These are phyloP conservation scores for Entrophospora sp. DNA, from an alignment of 192 early-diverging fungal species.

Conservation along the genomic window DNA sequence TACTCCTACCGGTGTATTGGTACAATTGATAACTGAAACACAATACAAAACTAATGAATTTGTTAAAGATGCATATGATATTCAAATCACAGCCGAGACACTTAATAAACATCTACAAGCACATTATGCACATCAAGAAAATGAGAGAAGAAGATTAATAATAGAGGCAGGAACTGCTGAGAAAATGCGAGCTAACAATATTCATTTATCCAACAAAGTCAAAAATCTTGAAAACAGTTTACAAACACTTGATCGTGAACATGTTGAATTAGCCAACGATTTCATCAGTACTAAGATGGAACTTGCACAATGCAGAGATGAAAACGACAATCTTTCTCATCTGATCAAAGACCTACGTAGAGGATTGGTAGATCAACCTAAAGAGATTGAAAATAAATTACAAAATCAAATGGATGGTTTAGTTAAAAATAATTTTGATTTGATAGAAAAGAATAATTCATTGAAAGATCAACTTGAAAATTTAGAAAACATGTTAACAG, in stretches of 20 bases:
- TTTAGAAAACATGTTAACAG: conserved; percentile 63
- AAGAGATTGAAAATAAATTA: conserved; percentile 53
- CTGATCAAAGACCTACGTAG: conserved; percentile 54
- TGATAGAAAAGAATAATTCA: conserved; percentile 57
- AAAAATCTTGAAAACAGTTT: conserved; percentile 53
- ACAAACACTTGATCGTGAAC: conserved; percentile 63
- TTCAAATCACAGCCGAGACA: conserved; percentile 59
- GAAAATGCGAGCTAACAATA: conserved; percentile 55
- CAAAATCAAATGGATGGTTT: conserved; percentile 72
- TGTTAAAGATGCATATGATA: conserved; percentile 71
- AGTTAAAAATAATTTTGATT: conserved; percentile 75
- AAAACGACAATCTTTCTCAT: conserved; percentile 44
- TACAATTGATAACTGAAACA: conserved; percentile 8
- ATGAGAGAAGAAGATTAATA: conserved; percentile 52
- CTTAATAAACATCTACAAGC: conserved; percentile 66
- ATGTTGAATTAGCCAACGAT: conserved; percentile 60
- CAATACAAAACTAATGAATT: conserved; percentile 62
- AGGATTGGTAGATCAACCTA: conserved; percentile 38
- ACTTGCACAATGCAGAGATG: conserved; percentile 42
- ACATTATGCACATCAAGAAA: conserved; percentile 37
- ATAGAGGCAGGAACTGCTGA: conserved; percentile 65
- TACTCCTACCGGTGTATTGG: neutral
- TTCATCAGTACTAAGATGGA: conserved; percentile 55
- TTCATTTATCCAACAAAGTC: conserved; percentile 50
- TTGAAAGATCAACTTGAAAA: conserved; percentile 61